A percentile compares a stretch with the other conserved stretches of the same genome.
These are phyloP conservation scores for Theobroma cacao DNA, from an alignment of 345 rosid species.

Conservation along the genomic window DNA sequence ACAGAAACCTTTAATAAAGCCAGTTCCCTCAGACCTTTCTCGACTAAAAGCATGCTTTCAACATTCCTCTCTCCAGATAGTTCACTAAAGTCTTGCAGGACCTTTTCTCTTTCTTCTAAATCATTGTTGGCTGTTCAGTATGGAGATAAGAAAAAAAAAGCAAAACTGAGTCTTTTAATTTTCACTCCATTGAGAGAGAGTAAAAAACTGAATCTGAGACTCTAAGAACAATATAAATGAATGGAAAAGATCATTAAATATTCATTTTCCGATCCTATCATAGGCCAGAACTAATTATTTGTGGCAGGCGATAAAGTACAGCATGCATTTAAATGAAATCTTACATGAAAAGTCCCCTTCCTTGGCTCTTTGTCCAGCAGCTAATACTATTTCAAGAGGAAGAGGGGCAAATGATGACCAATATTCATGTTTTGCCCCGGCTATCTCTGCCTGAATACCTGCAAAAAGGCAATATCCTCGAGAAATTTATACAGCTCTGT, in stretches of 20 bases:
- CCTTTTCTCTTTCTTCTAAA: conserved; percentile 44
- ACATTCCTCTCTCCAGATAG: conserved; percentile 60
- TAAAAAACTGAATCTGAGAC: neutral
- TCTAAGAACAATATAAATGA: neutral
- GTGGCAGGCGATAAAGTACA: neutral
- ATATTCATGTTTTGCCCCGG: conserved; percentile 59
- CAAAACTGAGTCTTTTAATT: conserved; percentile 12
- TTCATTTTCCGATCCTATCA: neutral
- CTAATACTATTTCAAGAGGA: conserved; percentile 67
- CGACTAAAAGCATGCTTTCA: conserved; percentile 81
- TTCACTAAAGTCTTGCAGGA: conserved; percentile 36
- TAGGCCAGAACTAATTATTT: neutral
- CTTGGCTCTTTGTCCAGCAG: conserved; percentile 72
- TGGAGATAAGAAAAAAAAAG: conserved; percentile 16
- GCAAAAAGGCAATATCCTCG: conserved; percentile 19
- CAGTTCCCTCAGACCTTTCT: conserved; percentile 84
- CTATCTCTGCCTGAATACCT: conserved; percentile 81
- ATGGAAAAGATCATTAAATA: neutral
- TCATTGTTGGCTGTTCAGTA: conserved; percentile 42
- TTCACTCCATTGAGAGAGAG: neutral
- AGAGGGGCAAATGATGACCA: conserved; percentile 96
- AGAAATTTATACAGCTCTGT: neutral
- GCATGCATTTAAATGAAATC: conserved; percentile 6
- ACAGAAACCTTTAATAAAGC: conserved; percentile 69
- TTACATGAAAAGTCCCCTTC: conserved; percentile 44